phyloP scores from a whole-genome alignment of 164 flowering plant genomes.

The Brasenia schreberi region DNA sequence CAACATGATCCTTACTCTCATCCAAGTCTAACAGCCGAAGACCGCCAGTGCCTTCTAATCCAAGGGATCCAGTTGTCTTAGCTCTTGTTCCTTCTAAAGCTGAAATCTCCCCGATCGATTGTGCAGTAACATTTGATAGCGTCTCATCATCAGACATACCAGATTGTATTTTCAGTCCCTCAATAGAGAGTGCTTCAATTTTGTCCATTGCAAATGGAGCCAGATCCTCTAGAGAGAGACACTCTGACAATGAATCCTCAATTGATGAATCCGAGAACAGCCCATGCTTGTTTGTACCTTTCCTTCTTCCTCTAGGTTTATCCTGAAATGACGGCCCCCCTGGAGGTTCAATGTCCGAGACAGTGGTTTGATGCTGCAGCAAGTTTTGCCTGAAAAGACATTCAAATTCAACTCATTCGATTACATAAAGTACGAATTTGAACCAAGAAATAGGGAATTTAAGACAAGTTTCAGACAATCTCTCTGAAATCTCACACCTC shows the following conservation, averaged over 20 bases:
- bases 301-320: constrained; percentile 13
- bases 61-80: constrained; percentile 38
- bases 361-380: constrained; percentile 16
- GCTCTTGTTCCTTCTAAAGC: constrained; percentile 49
- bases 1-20: constrained; percentile 47
- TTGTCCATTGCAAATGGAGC: constrained; percentile 93
- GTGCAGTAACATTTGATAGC: constrained; percentile 59
- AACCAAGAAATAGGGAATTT: not conserved
- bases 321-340: constrained; percentile 9
- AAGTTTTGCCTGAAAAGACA: constrained; percentile 21
- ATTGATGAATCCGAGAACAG: constrained; percentile 15
- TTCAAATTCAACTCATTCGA: not conserved
- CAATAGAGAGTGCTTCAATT: constrained; percentile 86
- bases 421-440: not conserved
- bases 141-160: constrained; percentile 77
- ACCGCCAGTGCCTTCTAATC: constrained; percentile 70
- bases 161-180: constrained; percentile 86
- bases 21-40: constrained; percentile 64
- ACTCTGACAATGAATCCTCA: constrained; percentile 33
- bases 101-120: constrained; percentile 51
- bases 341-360: constrained; percentile 16
- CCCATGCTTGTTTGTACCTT: constrained; percentile 17
- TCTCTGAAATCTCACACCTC: constrained; percentile 39
- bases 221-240: constrained; percentile 76
- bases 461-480: not conserved